phyloP scores from a whole-genome alignment of 2,329 filamentous ascomycete genomes.

The Helicocarpus griseus region DNA sequence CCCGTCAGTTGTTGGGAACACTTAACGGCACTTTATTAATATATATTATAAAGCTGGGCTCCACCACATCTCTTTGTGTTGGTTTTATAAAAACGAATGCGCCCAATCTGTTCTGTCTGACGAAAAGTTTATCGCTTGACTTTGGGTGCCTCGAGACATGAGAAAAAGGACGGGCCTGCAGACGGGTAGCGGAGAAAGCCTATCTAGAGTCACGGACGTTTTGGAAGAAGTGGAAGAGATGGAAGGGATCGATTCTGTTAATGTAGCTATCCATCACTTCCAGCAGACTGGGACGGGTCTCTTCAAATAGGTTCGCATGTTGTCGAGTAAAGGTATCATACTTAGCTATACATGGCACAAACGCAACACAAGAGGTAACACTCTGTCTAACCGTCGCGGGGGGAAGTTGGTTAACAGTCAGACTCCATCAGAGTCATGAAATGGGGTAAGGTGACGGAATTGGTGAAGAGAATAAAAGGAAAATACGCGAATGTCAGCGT shows the following conservation, averaged over 20 bases:
- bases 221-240: not conserved
- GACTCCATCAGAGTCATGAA: not conserved
- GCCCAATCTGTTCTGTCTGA: too few relatives aligned
- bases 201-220: not conserved
- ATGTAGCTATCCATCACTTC: not conserved
- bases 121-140: too few relatives aligned
- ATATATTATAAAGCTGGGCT: too few relatives aligned
- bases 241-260: too few relatives aligned
- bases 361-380: constrained; percentile 1
- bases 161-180: not conserved
- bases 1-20: not conserved
- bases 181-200: not conserved
- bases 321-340: too few relatives aligned
- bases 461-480: not conserved
- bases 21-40: not conserved
- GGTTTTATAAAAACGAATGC: too few relatives aligned
- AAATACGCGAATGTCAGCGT: not conserved
- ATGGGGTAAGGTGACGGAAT: not conserved
- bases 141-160: not conserved
- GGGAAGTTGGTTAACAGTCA: not conserved
- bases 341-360: too few relatives aligned
- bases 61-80: too few relatives aligned
- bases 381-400: not conserved
- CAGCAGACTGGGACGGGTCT: not conserved
- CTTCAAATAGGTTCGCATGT: too few relatives aligned